Conservation (phyloP, 331 rosid genomes). For the Acacia pycnantha region DNA sequence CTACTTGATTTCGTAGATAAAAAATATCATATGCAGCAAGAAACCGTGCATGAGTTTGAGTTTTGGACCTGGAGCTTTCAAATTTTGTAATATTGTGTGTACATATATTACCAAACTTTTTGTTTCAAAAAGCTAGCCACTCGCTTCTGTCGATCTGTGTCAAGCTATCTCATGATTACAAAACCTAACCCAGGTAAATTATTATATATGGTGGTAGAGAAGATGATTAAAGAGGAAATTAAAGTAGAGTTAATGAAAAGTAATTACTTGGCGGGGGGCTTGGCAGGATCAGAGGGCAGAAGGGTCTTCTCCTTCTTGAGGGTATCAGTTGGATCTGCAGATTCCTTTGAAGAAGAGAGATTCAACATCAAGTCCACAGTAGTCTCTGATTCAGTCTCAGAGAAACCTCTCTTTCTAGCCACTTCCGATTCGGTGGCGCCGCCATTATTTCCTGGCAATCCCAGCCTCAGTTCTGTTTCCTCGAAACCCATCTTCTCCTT, state of each 20-base stretch:
- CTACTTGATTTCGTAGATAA: neutral
- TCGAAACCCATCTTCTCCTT: constrained; percentile 53
- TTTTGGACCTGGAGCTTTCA: neutral
- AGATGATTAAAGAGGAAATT: neutral
- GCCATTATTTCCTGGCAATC: constrained; percentile 57
- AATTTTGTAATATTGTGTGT: neutral
- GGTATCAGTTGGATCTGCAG: constrained; percentile 39
- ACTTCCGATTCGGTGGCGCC: constrained; percentile 27
- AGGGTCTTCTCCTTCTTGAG: constrained; percentile 52
- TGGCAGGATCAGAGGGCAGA: constrained; percentile 65
- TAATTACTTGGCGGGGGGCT: constrained; percentile 80
- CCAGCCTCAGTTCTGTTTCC: constrained; percentile 91
- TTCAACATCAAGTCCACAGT: constrained; percentile 80
- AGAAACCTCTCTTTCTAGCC: constrained; percentile 84
- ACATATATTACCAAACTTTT: neutral
- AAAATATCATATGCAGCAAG: neutral
- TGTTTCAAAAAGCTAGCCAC: neutral
- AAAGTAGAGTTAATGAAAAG: neutral
- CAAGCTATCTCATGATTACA: neutral
- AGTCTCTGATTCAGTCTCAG: constrained; percentile 36
- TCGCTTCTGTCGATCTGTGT: neutral
- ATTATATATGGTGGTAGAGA: neutral
- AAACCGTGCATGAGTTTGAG: neutral
- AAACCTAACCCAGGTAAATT: neutral
- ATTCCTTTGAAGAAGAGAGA: constrained; percentile 67